These are phyloP conservation scores for Fusarium protoensiforme DNA, from an alignment of 2,329 filamentous ascomycete genomes.

Conservation along the genomic window DNA sequence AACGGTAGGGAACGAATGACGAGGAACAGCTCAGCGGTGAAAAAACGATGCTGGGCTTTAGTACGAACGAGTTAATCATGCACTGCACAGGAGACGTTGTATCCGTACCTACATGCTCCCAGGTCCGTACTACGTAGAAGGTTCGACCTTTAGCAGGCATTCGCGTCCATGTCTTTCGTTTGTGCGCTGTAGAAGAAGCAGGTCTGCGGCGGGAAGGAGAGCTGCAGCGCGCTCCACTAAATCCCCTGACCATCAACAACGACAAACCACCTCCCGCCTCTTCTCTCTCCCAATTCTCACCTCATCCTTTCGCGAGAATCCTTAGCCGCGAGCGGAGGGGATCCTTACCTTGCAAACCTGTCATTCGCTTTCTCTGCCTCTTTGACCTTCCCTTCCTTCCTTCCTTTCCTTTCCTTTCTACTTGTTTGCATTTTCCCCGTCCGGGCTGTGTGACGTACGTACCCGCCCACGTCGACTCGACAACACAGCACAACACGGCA, in stretches of 20 bases:
- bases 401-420: constrained; percentile 23
- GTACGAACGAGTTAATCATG: constrained; percentile 1
- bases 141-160: neutral
- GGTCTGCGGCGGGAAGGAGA: constrained; percentile 1
- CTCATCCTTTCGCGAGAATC: constrained; percentile 40
- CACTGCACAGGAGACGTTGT: neutral
- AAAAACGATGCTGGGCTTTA: constrained; percentile 5
- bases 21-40: constrained; percentile 8
- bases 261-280: constrained; percentile 13
- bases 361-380: constrained; percentile 36
- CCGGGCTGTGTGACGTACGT: constrained; percentile 26
- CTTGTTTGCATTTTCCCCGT: constrained; percentile 25
- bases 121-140: neutral
- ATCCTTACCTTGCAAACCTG: constrained; percentile 40
- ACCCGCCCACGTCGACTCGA: constrained; percentile 30
- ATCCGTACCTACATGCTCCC: neutral
- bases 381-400: constrained; percentile 11
- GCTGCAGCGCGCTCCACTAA: constrained; percentile 21
- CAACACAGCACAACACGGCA: constrained; percentile 18
- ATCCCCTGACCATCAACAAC: neutral
- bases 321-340: constrained; percentile 37
- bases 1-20: constrained; percentile 3
- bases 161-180: neutral
- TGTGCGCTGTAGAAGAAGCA: neutral
- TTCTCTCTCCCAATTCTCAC: constrained; percentile 37